These are phyloP conservation scores for Hymenoscyphus fraxineus DNA, from an alignment of 2,329 filamentous ascomycete genomes.

Conservation along the genomic window DNA sequence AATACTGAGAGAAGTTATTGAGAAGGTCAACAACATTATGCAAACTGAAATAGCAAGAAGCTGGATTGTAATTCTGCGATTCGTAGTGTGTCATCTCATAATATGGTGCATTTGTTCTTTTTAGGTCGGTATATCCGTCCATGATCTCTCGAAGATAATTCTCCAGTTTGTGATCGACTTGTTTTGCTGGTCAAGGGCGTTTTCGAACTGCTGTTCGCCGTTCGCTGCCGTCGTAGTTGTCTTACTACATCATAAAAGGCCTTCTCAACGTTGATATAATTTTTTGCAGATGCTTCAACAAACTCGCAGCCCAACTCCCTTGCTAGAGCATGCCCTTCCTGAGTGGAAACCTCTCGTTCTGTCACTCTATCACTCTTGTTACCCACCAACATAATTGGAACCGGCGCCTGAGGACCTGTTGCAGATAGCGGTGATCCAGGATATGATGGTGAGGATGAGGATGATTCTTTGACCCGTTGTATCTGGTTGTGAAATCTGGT, in stretches of 20 bases:
- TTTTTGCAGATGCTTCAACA: slow-evolving; percentile 94
- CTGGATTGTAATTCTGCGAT: slow-evolving; percentile 1
- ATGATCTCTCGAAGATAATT: slow-evolving; percentile 27
- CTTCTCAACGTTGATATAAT: slow-evolving; percentile 97
- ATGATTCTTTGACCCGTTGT: slow-evolving; percentile 92
- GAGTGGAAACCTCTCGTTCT: slow-evolving; percentile 92
- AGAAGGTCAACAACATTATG: slow-evolving; percentile 26
- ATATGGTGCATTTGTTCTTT: slow-evolving; percentile 32
- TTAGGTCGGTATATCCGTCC: slow-evolving; percentile 30
- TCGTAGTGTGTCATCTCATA: slow-evolving; percentile 28
- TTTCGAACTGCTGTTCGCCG: slow-evolving; percentile 36
- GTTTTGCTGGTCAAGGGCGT: slow-evolving; percentile 24
- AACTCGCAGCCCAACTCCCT: slow-evolving; percentile 94
- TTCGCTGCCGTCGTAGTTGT: slow-evolving; percentile 79
- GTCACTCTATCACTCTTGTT: slow-evolving; percentile 98
- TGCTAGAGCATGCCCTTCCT: slow-evolving; percentile 88
- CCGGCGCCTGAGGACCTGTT: slow-evolving; percentile 50
- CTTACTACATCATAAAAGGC: slow-evolving; percentile 97
- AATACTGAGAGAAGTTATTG: slow-evolving; percentile 10
- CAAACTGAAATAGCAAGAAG: slow-evolving; percentile 15
- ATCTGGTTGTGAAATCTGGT: slow-evolving; percentile 96
- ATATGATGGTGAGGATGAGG: slow-evolving; percentile 70
- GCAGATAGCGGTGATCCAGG: slow-evolving; percentile 68
- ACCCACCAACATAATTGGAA: slow-evolving; percentile 96
- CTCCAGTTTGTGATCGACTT: slow-evolving; percentile 23